A percentile compares a stretch with the other conserved stretches of the same genome.
These are phyloP conservation scores for Claviceps humidiphila DNA, from an alignment of 2,329 filamentous ascomycete species.

Conservation along the genomic window DNA sequence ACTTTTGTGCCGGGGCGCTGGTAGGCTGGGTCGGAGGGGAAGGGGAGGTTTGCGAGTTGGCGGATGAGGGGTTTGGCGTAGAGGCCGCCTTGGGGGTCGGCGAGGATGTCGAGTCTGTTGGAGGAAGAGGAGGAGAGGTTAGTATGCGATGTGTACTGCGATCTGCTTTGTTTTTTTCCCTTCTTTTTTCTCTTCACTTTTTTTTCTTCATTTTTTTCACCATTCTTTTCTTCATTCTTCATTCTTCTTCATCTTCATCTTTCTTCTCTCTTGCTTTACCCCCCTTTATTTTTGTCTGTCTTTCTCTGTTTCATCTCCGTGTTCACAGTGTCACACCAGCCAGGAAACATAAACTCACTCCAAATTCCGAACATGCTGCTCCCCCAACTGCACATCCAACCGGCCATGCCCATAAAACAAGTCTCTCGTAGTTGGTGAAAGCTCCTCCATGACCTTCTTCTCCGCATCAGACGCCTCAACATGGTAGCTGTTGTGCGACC, in stretches of 20 bases:
- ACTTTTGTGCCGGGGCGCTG: constrained; percentile 32
- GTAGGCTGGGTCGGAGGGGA: constrained; percentile 24
- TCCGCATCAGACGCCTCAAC: constrained; percentile 29
- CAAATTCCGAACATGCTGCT: constrained; percentile 32
- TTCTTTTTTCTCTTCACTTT: background rate
- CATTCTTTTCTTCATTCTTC: too few relatives aligned
- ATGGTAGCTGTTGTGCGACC: constrained; percentile 40
- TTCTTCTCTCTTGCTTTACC: too few relatives aligned
- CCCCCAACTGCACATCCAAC: constrained; percentile 28
- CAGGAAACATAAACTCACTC: constrained; percentile 15
- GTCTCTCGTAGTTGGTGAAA: constrained; percentile 23
- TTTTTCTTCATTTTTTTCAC: background rate
- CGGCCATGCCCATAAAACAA: constrained; percentile 34
- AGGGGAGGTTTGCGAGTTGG: constrained; percentile 23
- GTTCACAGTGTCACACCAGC: too few relatives aligned
- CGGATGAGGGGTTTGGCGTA: constrained; percentile 32
- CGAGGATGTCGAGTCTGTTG: constrained; percentile 28
- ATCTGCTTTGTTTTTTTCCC: too few relatives aligned
- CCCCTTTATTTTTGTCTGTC: background rate
- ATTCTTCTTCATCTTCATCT: too few relatives aligned
- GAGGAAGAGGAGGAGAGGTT: background rate
- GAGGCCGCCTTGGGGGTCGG: constrained; percentile 32
- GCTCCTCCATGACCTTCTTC: constrained; percentile 24
- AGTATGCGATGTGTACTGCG: too few relatives aligned
- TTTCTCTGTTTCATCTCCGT: background rate